Evolutionary conservation across 176 grass and related monocot species (phyloP).

Genomic region (Triticum monococcum): DNA sequence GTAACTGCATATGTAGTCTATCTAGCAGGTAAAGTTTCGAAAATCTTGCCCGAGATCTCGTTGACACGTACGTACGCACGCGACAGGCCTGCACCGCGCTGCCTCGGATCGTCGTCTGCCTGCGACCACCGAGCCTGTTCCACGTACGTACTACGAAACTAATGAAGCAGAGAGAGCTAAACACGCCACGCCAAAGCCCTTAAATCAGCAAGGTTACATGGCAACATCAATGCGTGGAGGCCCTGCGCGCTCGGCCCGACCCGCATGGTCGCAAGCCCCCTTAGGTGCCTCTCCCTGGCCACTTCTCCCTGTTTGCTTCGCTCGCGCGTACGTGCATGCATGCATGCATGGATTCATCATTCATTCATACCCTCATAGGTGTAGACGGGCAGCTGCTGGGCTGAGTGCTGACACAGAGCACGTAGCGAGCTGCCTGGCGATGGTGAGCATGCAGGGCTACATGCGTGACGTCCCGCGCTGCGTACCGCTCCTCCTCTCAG

Average conservation of each 20-base stretch:
- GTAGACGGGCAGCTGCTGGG: not conserved
- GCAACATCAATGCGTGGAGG: slow-evolving; percentile 15
- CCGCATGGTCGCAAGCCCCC: slow-evolving; percentile 27
- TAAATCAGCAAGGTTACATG: slow-evolving; percentile 35
- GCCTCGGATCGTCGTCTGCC: not conserved
- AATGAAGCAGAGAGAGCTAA: slow-evolving; percentile 2
- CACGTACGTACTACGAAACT: not conserved
- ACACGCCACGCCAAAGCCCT: slow-evolving; percentile 29
- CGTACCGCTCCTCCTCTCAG: not conserved
- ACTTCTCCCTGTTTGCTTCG: slow-evolving; percentile 17
- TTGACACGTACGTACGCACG: not conserved
- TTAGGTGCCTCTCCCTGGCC: slow-evolving; percentile 29
- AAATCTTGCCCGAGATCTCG: not conserved
- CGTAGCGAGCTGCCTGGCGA: too few relatives aligned
- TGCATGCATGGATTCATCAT: not conserved
- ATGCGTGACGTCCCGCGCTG: not conserved
- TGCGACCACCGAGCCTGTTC: not conserved
- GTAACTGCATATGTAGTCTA: not conserved
- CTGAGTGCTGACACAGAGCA: too few relatives aligned
- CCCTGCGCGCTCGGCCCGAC: slow-evolving; percentile 17
- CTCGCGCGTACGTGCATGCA: not conserved
- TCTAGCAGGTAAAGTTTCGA: not conserved
- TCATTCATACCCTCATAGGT: not conserved
- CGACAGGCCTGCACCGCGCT: not conserved
- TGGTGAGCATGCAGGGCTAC: too few relatives aligned